Evolutionary conservation across 495 filamentous ascomycete genomes (phyloP), one percentile per base, ranked within the genome.

Genomic region (Trichoderma virens): DNA sequence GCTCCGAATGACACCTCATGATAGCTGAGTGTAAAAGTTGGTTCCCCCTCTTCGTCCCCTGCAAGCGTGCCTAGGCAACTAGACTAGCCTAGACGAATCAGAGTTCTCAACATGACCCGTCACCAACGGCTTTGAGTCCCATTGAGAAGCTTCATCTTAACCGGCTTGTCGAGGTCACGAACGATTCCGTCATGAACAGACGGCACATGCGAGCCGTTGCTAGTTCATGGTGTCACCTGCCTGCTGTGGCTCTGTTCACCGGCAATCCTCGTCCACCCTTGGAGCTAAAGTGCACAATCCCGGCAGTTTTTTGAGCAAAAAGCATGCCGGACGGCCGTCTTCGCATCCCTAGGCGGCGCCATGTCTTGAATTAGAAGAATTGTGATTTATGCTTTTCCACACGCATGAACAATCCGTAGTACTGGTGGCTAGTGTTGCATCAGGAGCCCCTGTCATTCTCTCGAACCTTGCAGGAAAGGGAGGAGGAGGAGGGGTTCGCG

Each of bases 301-400:
- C 51, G 16, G 51, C 51, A 16, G 27, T 30, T 30, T 30, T 25
- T 16, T 51, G n/a, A 2, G n/a, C 13, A 51, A 51, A 18, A 56
- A 28, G 11, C 27, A 56, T 56, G 51, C 25, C 51, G 51, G 27
- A 28, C 8, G 11, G 27, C 51, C 27, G 27, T 56, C 8, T 3
- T 31, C 51, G 51, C 51, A 56, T 56, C 51, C 25, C 25, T 30
- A 56, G 25, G 27, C 51, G 51, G 51, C 51, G 51, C 51, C 51
- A 56, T 56, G 27, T 56, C 51, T 56, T 18, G 23, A 56, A 56
- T 13, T 56, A 30, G 51, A 31, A 13, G 11, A 18, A 18, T 14
- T 9, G 51, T 9, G 16, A 28, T 20, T 56, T 14, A 28, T 20
- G 43, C 18, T 20, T 20, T 41, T 18, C 14, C 38, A 18, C 38